Evolutionary conservation across 2,329 filamentous ascomycete genomes (phyloP).

Genomic region (Scopulariopsis brevicaulis): DNA sequence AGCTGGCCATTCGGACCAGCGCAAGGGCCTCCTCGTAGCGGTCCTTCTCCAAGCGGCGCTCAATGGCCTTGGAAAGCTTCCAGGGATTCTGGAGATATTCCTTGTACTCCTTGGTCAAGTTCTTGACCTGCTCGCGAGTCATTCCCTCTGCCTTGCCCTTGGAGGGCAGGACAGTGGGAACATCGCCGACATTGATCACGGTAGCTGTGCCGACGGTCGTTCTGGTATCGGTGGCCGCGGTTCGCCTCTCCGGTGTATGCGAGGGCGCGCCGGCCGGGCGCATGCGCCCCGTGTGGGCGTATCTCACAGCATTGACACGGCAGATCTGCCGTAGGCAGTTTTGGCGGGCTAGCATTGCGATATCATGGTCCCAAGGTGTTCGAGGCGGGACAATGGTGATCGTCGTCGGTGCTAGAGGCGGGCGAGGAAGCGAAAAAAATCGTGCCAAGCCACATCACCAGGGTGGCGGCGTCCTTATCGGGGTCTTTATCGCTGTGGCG

Average conservation of each 20-base stretch:
- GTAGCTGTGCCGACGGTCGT: neutral
- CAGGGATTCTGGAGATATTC: conserved; percentile 57
- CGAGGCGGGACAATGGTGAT: neutral
- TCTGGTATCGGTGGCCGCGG: neutral
- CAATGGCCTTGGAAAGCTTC: conserved; percentile 59
- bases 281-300: neutral
- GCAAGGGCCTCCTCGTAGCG: conserved; percentile 56
- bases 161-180: neutral
- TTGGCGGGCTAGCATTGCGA: conserved; percentile 1
- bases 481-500: conserved; percentile 1
- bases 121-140: neutral
- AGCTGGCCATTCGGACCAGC: conserved; percentile 59
- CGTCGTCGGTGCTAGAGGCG: neutral
- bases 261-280: too few relatives aligned
- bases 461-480: conserved; percentile 8
- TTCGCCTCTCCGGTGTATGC: neutral
- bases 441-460: conserved; percentile 3
- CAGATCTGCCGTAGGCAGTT: neutral
- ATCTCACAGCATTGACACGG: neutral
- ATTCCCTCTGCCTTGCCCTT: neutral
- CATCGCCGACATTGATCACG: neutral
- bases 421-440: conserved; percentile 1
- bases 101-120: neutral
- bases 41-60: conserved; percentile 43
- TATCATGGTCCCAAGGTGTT: neutral